Conservation (phyloP, 2,329 filamentous ascomycete genomes). For the Pyrenophora tritici-repentis region DNA sequence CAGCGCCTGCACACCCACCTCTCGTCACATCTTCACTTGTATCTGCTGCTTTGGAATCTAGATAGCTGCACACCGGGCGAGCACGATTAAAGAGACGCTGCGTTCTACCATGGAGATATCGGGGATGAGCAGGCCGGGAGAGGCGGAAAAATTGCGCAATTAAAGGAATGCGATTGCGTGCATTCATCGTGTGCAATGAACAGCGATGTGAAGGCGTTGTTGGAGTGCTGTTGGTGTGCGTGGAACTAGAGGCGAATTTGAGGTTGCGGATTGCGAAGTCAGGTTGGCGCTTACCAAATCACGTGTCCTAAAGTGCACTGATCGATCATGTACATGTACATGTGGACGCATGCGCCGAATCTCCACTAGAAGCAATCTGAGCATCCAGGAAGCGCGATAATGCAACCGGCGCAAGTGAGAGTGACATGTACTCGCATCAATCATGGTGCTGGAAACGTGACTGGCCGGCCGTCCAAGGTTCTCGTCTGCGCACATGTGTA, state of each 20-base stretch:
- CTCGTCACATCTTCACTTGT: not conserved
- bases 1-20: not conserved
- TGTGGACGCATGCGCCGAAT: not conserved
- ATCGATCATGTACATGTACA: not conserved
- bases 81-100: not conserved
- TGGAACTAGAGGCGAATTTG: slow-evolving; percentile 1
- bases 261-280: slow-evolving; percentile 9
- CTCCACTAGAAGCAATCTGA: no score
- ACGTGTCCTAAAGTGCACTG: slow-evolving; percentile 9
- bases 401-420: not conserved
- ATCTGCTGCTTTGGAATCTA: not conserved
- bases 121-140: not conserved
- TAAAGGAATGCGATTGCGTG: not conserved
- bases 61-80: not conserved
- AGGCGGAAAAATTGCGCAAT: not conserved
- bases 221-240: slow-evolving; percentile 6
- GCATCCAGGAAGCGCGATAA: no score
- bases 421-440: no score
- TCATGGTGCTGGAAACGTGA: not conserved
- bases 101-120: not conserved
- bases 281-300: slow-evolving; percentile 11
- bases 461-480: not conserved
- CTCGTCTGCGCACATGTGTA: no score
- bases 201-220: not conserved
- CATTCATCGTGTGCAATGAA: not conserved